phyloP scores from a whole-genome alignment of 352 stramenopile species.

The Peronosclerospora sorghi region DNA sequence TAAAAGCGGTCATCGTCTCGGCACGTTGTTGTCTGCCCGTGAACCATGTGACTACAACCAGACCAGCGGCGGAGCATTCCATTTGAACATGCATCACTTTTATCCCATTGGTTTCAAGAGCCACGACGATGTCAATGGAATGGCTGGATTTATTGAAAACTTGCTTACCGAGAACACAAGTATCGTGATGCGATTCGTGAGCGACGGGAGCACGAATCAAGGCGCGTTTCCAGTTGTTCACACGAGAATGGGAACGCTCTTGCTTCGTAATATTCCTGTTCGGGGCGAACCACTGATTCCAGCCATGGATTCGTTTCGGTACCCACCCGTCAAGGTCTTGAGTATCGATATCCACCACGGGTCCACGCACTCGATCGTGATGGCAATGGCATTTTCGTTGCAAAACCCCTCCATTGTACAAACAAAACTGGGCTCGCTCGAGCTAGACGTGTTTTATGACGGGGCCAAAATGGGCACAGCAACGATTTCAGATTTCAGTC shows the following conservation, averaged over 20 bases:
- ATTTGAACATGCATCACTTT: constrained; percentile 59
- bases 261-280: constrained; percentile 50
- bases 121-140: constrained; percentile 23
- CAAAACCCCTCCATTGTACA: constrained; percentile 60
- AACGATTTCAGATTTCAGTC: constrained; percentile 43
- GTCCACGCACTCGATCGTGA: constrained; percentile 30
- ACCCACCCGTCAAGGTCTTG: constrained; percentile 49
- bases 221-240: constrained; percentile 57
- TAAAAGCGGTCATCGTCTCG: constrained; percentile 21
- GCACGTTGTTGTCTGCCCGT: constrained; percentile 34
- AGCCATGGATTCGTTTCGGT: constrained; percentile 60
- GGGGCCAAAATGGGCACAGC: constrained; percentile 43
- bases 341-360: constrained; percentile 55
- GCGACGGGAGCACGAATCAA: constrained; percentile 20
- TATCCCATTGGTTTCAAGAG: constrained; percentile 49
- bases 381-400: constrained; percentile 63
- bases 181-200: constrained; percentile 47
- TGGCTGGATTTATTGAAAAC: constrained; percentile 45
- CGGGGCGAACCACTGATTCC: constrained; percentile 35
- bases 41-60: constrained; percentile 63
- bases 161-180: constrained; percentile 49
- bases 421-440: constrained; percentile 41
- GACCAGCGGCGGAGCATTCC: constrained; percentile 37
- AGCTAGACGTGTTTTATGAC: constrained; percentile 41
- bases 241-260: constrained; percentile 66